Base-by-base conservation (phyloP, 257 asterid species). In the Verbena officinalis region DNA sequence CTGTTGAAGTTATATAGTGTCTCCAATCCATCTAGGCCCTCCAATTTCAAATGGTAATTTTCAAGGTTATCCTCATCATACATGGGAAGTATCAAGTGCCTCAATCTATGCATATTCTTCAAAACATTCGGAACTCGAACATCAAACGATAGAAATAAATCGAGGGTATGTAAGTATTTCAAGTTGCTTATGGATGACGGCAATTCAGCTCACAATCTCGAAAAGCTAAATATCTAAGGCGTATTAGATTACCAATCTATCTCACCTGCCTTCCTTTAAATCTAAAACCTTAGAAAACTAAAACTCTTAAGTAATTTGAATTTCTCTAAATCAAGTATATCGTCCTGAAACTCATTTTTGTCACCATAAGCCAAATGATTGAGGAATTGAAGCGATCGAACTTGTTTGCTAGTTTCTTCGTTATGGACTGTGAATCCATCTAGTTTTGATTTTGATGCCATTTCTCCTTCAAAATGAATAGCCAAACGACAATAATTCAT, bases 21-120 rank as follows among this genome's bases (percentile, higher is more conserved):
- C 10, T 36, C 40, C 4, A 36, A 7, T 9, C 7, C 40, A 4
- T 7, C 40, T 36, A 36, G 10, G 7, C 40, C 40, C 11, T 36
- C 40, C 40, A 36, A 36, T 36, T 4, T 36, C 10, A 36, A 36
- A 36, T 36, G 40, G 21, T 59, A 27, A 7, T 57, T 45, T 23
- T 30, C 55, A 0, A 9, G 2, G 6, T 0, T n/a, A 9, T 34
- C 10, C 50, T 1, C 22, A 1, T 14, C 38, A 42, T 42, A 14
- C 33, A 27, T 2, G 33, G 71, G 69, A 51, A 76, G 69, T 9
- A 10, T 0, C 58, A 77, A 36, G 27, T 62, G 54, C 45, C 21
- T 72, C 13, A 77, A 20, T 9, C 59, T 30, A 9, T 34, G 9
- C 56, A 67, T 48, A 48, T 64, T 49, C 54, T 46, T n/a, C 1